Evolutionary conservation across 2,329 filamentous ascomycete genomes (phyloP).

Genomic region (Monilinia laxa): DNA sequence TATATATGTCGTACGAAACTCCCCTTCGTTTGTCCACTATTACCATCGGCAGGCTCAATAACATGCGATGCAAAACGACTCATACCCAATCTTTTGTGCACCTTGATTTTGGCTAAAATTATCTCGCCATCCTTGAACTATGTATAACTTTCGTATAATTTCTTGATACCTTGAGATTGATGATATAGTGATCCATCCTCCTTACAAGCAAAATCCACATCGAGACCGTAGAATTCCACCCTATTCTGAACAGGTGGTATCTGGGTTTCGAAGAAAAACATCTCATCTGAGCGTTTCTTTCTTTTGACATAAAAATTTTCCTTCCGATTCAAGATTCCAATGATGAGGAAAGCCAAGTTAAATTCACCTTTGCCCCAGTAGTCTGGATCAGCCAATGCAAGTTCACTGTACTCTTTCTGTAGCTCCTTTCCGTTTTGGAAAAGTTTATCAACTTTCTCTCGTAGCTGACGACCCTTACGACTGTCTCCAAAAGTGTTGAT

Average conservation of each 20-base stretch:
- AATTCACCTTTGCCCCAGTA: not conserved
- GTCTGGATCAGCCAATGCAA: not conserved
- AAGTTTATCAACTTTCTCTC: not conserved
- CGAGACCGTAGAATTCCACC: not conserved
- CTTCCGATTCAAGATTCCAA: not conserved
- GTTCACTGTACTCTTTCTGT: not conserved
- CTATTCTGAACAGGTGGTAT: not conserved
- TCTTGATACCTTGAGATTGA: not conserved
- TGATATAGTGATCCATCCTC: not conserved
- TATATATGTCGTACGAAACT: no score
- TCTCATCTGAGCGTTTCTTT: not conserved
- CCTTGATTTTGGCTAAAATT: not conserved
- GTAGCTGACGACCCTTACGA: not conserved
- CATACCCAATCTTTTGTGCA: not conserved
- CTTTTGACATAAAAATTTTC: not conserved
- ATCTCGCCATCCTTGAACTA: not conserved
- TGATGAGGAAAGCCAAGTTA: not conserved
- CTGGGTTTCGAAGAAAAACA: not conserved
- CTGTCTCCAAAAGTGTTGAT: not conserved
- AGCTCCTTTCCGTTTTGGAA: not conserved
- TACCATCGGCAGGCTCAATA: not conserved
- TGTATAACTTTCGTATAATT: not conserved
- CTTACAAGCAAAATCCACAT: not conserved
- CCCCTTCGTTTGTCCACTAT: not conserved
- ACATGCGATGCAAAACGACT: not conserved